Percentiles rank a stretch among this genome's conserved stretches.
These are phyloP conservation scores for Strigomonas culicis DNA, from an alignment of 208 protist species.

Conservation along the genomic window DNA sequence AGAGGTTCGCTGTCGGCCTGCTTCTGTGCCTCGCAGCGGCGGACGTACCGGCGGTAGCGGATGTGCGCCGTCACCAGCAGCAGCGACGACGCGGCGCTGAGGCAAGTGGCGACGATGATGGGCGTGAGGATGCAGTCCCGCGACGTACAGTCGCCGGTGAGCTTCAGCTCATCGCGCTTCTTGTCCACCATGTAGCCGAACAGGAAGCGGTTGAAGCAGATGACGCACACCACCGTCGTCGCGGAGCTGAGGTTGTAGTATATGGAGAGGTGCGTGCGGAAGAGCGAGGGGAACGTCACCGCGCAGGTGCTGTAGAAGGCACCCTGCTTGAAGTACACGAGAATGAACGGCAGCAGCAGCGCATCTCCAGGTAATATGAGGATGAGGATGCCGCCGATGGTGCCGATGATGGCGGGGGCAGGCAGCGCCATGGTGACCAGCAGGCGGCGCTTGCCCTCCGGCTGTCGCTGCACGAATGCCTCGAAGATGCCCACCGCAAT, in stretches of 20 bases:
- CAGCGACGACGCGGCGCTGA: slow-evolving; percentile 27
- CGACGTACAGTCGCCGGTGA: slow-evolving; percentile 37
- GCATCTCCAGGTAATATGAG: slow-evolving; percentile 54
- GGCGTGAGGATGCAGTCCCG: slow-evolving; percentile 38
- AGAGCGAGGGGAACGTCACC: slow-evolving; percentile 63
- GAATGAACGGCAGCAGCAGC: slow-evolving; percentile 59
- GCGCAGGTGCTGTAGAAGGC: slow-evolving; percentile 47
- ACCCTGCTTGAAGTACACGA: slow-evolving; percentile 71
- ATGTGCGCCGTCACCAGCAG: slow-evolving; percentile 34
- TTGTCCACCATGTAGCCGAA: slow-evolving; percentile 56
- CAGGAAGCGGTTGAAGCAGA: slow-evolving; percentile 67
- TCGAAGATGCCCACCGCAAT: slow-evolving; percentile 61
- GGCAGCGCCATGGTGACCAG: slow-evolving; percentile 50
- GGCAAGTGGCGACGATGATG: slow-evolving; percentile 37
- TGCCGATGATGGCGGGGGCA: slow-evolving; percentile 41
- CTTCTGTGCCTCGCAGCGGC: too few species aligned
- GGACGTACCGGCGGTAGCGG: slow-evolving; percentile 41
- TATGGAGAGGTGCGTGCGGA: slow-evolving; percentile 37
- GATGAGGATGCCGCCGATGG: slow-evolving; percentile 46
- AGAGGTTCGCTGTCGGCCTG: too few species aligned
- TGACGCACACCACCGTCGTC: slow-evolving; percentile 48
- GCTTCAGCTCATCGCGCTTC: slow-evolving; percentile 38
- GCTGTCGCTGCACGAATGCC: slow-evolving; percentile 60
- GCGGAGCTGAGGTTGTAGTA: slow-evolving; percentile 68
- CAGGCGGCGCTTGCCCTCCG: slow-evolving; percentile 31